Evolutionary conservation across 2,329 filamentous ascomycete species (phyloP), one percentile per base, ranked within the genome.

Genomic region (Arthrobotrys iridis): DNA sequence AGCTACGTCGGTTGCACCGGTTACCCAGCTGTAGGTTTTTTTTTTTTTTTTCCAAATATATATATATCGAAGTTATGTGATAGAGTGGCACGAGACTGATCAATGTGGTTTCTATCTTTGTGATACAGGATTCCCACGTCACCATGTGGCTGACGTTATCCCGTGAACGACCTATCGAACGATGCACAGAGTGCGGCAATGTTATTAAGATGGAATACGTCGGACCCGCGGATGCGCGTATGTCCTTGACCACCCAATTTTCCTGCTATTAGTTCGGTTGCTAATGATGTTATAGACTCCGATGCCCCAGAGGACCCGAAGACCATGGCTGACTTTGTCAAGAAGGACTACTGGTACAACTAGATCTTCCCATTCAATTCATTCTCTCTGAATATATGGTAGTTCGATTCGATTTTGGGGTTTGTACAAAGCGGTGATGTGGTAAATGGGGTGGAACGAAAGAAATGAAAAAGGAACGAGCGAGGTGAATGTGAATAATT

Each of bases 201-300:
- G 92, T 95, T 79, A 93, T 96, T 87, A 96, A 97, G 90, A 95
- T 98, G 92, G 91, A 97, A 83, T 99, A 97, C 84, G 85, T 97
- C 79, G 95, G 95, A 77, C 89, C 93, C 59, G 83, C 89, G 82
- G 91, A 95, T 79, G 90, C 93, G 82, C 84, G 86, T 81, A 92
- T 83, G 84, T 85, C 79, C 84, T 18, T 26, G 26, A 22, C n/a
- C 7, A 4, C n/a, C n/a, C n/a, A n/a, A 63, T 18, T 24, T 74
- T 70, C 76, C 48, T 55, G 55, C 55, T 8, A n/a, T n/a, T 45
- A 52, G 15, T 46, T 45, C 22, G 20, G 18, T 18, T 30, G 10
- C 24, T 60, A 62, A 13, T 1, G 13, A 41, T 43, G 45, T 41
- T 24, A 41, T 63, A 77, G 85, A 88, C 81, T 82, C 84, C 79